Conservation (phyloP, 345 rosid species). For the Eucalyptus camaldulensis region DNA sequence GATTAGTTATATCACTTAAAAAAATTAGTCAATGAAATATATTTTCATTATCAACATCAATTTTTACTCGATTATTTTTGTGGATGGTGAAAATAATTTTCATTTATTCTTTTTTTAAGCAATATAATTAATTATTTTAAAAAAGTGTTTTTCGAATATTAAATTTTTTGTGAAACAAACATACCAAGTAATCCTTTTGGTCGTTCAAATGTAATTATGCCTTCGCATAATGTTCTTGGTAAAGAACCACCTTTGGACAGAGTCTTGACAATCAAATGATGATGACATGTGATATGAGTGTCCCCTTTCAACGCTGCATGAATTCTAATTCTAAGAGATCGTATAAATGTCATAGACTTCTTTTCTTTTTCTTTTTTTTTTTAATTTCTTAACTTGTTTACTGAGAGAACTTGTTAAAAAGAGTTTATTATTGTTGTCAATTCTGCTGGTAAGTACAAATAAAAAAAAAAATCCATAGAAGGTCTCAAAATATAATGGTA, state of each 20-base stretch:
- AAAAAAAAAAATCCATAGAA: neutral
- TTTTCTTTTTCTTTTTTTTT: neutral
- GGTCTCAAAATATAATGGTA: neutral
- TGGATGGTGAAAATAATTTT: too few species aligned
- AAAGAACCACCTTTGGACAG: neutral
- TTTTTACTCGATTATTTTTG: too few species aligned
- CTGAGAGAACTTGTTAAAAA: neutral
- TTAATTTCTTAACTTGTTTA: neutral
- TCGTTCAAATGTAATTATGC: neutral
- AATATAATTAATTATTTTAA: too few species aligned
- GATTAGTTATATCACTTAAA: too few species aligned
- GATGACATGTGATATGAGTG: neutral
- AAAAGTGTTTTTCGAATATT: accelerated
- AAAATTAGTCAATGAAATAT: too few species aligned
- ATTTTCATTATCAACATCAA: too few species aligned
- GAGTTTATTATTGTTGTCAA: neutral
- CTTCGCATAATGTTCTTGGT: neutral
- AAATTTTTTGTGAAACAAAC: too few species aligned
- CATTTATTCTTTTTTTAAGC: too few species aligned
- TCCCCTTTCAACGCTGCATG: neutral
- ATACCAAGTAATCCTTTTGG: neutral
- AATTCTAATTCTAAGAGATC: neutral
- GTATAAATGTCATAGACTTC: neutral
- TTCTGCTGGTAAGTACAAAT: neutral
- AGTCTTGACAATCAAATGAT: neutral